Base-by-base conservation (phyloP, 2,329 filamentous ascomycete genomes). In the Microcera coccophila region DNA sequence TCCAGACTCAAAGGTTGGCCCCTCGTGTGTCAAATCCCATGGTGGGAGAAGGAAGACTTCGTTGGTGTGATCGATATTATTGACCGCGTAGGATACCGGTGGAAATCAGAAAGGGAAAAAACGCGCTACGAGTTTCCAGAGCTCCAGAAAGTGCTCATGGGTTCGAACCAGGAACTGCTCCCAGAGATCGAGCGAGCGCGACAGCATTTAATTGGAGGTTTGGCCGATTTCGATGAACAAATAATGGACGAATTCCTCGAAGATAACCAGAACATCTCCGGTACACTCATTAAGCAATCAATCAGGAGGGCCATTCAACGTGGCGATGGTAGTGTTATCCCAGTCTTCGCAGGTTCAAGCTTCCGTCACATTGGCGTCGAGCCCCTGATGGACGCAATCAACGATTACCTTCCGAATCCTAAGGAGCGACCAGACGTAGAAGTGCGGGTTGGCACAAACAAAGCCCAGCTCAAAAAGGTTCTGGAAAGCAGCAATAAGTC, bases 361-460 rank as follows among this genome's bases (percentile, higher is more conserved):
- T 90, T 97, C 65, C 82, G 86, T 32, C 95, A 97, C 52, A 88
- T 97, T 48, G 93, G 93, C 7, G 90, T 97, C 4, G 89, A 96
- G 62, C 89, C 90, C 20, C 73, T 98, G 17, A 77, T 97, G 40
- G 90, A 97, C 62, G 88, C 88, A 28, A 82, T 97, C 11, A 81
- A 89, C 8, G 87, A 96, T 59, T 84, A 96, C 35, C 74, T 97
- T 3, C 93, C 93, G 0, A 87, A 82, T 50, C 93, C 93, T 1
- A 69, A 75, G 2, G 89, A 96, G 59, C 76, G 87, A 15, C 86
- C 88, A 8, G 85, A 91, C 57, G 78, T 89, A 1, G 82, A 90
- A 54, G 79, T 96, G 39, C 85, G 79, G 39, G 70, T 90, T 3
- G 84, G 81, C 0, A 69, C 78, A n/a, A 72, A 75, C 0, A 65